phyloP scores from a whole-genome alignment of 495 filamentous ascomycete genomes.

The Hyaloscypha variabilis region DNA sequence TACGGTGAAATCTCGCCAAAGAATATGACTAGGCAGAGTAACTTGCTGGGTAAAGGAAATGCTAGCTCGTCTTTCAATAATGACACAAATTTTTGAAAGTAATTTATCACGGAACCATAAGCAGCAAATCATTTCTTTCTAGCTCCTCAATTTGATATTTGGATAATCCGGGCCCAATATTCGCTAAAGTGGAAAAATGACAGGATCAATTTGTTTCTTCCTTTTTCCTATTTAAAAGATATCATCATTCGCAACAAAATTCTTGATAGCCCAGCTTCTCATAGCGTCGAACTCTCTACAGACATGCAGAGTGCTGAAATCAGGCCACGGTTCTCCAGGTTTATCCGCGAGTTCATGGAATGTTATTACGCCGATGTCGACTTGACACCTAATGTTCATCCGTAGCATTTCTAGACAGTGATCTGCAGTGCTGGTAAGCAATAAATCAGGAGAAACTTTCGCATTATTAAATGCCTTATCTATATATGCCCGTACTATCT shows the following conservation, averaged over 20 bases:
- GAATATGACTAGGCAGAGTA: no score
- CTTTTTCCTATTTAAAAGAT: slow-evolving; percentile 20
- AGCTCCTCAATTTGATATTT: no score
- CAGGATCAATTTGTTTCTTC: neutral
- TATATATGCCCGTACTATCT: neutral
- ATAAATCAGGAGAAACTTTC: neutral
- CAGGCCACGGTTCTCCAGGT: slow-evolving; percentile 43
- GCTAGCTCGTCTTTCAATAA: no score
- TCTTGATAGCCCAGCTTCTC: slow-evolving; percentile 46
- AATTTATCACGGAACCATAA: no score
- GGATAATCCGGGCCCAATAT: no score
- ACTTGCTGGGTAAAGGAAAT: no score
- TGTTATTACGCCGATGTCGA: slow-evolving; percentile 50
- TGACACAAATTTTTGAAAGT: no score
- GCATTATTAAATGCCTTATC: neutral
- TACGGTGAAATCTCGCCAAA: no score
- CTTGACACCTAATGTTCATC: slow-evolving; percentile 50
- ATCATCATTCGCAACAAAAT: slow-evolving; percentile 41
- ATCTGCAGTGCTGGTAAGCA: slow-evolving; percentile 28
- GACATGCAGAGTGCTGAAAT: slow-evolving; percentile 47
- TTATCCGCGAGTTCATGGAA: slow-evolving; percentile 39
- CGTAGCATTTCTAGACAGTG: slow-evolving; percentile 50
- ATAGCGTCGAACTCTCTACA: slow-evolving; percentile 50
- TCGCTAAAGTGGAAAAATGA: no score
- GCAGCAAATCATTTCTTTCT: no score